Base-by-base conservation (phyloP, 2,329 filamentous ascomycete genomes). In the Alternaria ethzedia region DNA sequence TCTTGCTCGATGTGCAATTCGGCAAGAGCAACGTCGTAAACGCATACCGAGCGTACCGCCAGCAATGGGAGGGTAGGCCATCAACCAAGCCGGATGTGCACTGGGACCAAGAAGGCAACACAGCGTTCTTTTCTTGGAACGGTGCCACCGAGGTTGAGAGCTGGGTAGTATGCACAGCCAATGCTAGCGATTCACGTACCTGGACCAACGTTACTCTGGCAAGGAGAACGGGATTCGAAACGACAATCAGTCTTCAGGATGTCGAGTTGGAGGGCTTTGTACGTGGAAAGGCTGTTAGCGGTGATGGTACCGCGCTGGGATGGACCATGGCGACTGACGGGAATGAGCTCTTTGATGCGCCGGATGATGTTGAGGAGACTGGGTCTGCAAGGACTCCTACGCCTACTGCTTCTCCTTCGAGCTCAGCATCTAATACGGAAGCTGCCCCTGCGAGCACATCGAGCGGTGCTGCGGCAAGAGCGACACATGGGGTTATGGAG, bases 1-100 rank as follows among this genome's bases (percentile, higher is more conserved):
- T 82, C 15, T 69, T 85, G 3, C 81, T 82, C 58, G 79, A 82
- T 47, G 75, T 79, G 1, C 82, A 84, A 55, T 80, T 83, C 51
- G 80, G 77, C n/a, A 73, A 64, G 32, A 66, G 50, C 70, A 52
- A 77, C 21, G 47, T 73, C 9, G 76, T 79, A 10, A 79, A 79
- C 47, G 74, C 68, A 9, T 82, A 82, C 60, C 80, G 80, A 23
- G 75, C 73, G 12, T 79, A 71, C 61, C 79, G 79, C 56, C 56
- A 62, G 3, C 36, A 46, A 10, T 75, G 73, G 74, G 44, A 63
- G 20, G 73, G 70, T 1, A 65, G 61, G 17, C 74, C 73, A 4
- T 17, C 49, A 6, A 67, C 59, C 2, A 66, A 60, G 12, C 71
- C 74, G 3, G 65, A 69, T 32, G 49, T 75, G 13, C 47, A 63